Base-by-base conservation (phyloP, 2,329 filamentous ascomycete species). In the Xylaria arbuscula region DNA sequence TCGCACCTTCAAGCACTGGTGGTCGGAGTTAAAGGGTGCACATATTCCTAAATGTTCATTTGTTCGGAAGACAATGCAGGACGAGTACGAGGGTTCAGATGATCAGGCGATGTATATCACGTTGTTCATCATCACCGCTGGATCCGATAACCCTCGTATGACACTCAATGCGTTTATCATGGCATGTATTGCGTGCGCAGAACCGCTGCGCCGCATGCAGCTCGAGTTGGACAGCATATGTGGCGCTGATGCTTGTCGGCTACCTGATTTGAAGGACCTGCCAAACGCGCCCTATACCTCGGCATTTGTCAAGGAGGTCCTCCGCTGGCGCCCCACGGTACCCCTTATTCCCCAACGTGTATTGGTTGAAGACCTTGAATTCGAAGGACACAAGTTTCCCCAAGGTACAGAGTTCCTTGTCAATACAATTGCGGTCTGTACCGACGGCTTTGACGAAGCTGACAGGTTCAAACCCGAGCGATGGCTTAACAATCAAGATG, bases 271-370 rank as follows among this genome's bases (percentile, higher is more conserved):
- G 45, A 70, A 75, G 7, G 83, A 85, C 64, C 77, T 81, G 71
- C 73, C 79, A 0, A 75, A 76, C 2, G 68, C 85, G 48, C 80
- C 79, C 2, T 83, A 82, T 45, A 79, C 82, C 22, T 80, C 80
- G 28, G 83, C 83, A 1, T 78, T 81, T 38, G 79, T 82, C 50
- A 84, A 85, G 68, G 84, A 86, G 72, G 78, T 80, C 0, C 73
- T 85, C 58, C 77, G 83, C 11, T 85, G 83, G 83, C 75, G 80
- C 8, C 82, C 82, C 1, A 80, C 81, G 22, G 78, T 84, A 6
- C 74, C 78, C 9, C 54, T 78, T 11, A 73, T 76, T 77, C 65
- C 82, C 72, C 64, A 79, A 36, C 82, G 82, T 69, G 77, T 79
- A 54, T 72, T 79, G 4, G 79, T 79, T 36, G 75, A 81, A 56